Evolutionary conservation across 371 early-diverging fungal species (phyloP), one percentile per base, ranked within the genome.

Genomic region (Vairimorpha necatrix): DNA sequence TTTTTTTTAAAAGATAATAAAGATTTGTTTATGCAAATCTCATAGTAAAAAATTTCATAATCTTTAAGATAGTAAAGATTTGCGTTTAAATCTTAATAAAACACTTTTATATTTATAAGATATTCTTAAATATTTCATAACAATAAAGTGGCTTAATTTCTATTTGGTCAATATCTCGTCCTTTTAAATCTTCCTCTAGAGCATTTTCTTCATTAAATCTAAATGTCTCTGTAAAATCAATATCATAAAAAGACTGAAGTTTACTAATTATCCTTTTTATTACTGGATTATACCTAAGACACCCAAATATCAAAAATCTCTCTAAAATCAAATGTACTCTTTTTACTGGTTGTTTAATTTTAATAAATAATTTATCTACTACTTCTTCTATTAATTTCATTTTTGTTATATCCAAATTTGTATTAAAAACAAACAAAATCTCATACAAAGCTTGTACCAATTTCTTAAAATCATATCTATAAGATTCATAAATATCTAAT

Each of bases 211-310:
- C 58, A 6, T 36, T 53, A 22, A 18, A 36, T 63, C 22, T 38
- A 63, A 63, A 63, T n/a, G 2, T 32, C 13, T 80, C 80, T 14
- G 24, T 36, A 68, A 76, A 80, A 34, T 80, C 74, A 14, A 80
- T 32, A 30, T 69, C 69, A 50, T 80, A 76, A 34, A 34, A 32
- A 14, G 33, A 24, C 16, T 36, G 32, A 9, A 80, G 24, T 11
- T 63, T 69, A 11, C 46, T 66, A 16, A 76, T 47, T 14, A 80
- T 20, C 14, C 18, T n/a, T 20, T 33, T 60, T 16, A 72, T 28
- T 28, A 36, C 62, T n/a, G 24, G 38, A 16, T 46, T n/a, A 54
- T 56, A 69, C 62, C 68, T 72, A 9, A 76, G 22, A 58, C 61
- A 58, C 20, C 73, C 33, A 18, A 60, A 61, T 30, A 62, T 62